Evolutionary conservation across 768 basidiomycete species (phyloP), one percentile per base, ranked within the genome.

Genomic region (Rhodotorula babjevae): DNA sequence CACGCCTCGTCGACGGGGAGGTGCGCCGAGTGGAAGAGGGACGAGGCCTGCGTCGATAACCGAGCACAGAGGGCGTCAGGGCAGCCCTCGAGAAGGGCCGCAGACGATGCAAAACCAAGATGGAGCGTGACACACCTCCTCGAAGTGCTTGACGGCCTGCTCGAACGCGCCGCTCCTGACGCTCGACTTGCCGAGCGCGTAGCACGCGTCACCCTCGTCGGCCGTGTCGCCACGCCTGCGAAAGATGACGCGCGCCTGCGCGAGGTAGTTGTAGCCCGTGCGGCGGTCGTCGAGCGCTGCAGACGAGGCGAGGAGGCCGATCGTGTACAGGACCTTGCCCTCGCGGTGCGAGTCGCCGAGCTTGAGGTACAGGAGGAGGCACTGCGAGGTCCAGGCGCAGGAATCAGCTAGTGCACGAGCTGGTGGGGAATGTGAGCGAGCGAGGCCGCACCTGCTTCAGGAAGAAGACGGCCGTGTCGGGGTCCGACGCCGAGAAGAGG

Each of bases 301-400:
- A 15, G 33, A 40, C 9, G 57, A 10, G 40, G 63, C 46, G 19
- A 63, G n/a, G 8, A 25, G 42, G 10, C 44, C 71, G 44, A 67
- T 67, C 33, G 65, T 52, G 25, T 49, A 67, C 12, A 72, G 61
- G 12, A 61, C 47, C 11, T 58, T 42, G 11, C 40, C 71, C 46
- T 72, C 71, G 40, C 63, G 63, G 18, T 18, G 27, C 29, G 25
- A 2, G 49, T 72, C 71, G 50, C 31, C 49, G 11, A 64, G 57
- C 57, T 67, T 72, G 46, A 67, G 47, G 42, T 72, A 72, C 52
- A 72, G 46, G 4, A 68, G 31, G n/a, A 72, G 59, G 31, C 61
- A 61, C 70, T 71, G 56, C 19, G 46, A 12, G 42, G 42, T 7
- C 42, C 42, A 11, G 10, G 6, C 3, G 25, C 29, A 11, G 33